Evolutionary conservation across 2,329 filamentous ascomycete genomes (phyloP), one percentile per base, ranked within the genome.

Genomic region (Neoarthrinium moseri): DNA sequence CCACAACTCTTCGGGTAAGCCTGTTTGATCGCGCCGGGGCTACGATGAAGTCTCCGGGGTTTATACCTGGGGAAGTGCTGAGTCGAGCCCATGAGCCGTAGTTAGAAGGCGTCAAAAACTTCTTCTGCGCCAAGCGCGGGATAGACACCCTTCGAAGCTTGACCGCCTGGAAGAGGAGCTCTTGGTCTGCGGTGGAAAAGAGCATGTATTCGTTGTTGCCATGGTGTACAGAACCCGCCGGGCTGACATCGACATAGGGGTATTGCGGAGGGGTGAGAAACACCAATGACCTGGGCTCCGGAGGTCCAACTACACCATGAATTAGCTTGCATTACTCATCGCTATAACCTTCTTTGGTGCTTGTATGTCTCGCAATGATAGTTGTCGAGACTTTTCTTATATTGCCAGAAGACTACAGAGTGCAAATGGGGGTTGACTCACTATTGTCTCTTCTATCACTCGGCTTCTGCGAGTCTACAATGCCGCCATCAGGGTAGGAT

Each of bases 1-100:
- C 67, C 3, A 77, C 63, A 3, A 66, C 70, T 22, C 36, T 54
- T 37, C 57, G 61, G 34, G 52, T 60, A 6, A 36, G n/a, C 2
- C n/a, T 6, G 15, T 11, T 6, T 15, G 41, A 36, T 10, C 21
- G 29, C 15, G 12, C 6, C 4, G 43, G 23, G 21, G 33, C n/a
- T 7, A 17, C n/a, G 10, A 30, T 8, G 35, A 45, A 30, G 22
- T 45, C 34, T 6, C 11, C 4, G 2, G 4, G 7, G 17, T 38
- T 7, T 33, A 45, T 20, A 21, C 43, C 41, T 12, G 11, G 12
- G 5, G 32, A 32, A 6, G 36, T n/a, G 20, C 21, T 20, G n/a
- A 26, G 8, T 15, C 22, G 22, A 13, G 13, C 18, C 37, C 37
- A 40, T n/a, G 23, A 29, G 11, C n/a, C 18, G 21, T 3, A 13